Evolutionary conservation across 2,329 filamentous ascomycete species (phyloP).

Genomic region (Epichloe baconii): DNA sequence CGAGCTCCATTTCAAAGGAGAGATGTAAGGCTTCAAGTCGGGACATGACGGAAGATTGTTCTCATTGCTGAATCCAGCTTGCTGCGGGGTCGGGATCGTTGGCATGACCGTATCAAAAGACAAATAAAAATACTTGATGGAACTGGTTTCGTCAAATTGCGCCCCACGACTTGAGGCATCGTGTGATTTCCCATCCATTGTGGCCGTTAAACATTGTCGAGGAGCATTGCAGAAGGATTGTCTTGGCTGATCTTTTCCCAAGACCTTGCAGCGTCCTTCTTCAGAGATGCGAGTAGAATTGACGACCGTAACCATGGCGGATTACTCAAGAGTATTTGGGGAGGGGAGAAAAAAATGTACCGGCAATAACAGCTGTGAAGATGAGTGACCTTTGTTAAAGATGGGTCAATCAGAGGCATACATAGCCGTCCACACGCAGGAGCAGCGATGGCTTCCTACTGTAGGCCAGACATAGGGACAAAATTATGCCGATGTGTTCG

Average conservation of each 20-base stretch:
- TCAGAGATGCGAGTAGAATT: not conserved
- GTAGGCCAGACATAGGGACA: not conserved
- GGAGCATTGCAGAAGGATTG: not conserved
- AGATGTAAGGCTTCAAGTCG: conserved; percentile 50
- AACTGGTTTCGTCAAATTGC: conserved; percentile 8
- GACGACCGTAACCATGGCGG: not conserved
- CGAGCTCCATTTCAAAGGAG: conserved; percentile 62
- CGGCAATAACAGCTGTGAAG: not conserved
- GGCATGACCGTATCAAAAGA: conserved; percentile 27
- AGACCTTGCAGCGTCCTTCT: not conserved
- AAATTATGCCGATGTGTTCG: not conserved
- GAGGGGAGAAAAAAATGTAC: not conserved
- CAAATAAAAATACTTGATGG: conserved; percentile 28
- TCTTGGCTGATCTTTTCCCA: not conserved
- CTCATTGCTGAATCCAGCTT: conserved; percentile 8
- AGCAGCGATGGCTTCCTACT: not conserved
- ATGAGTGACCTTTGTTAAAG: not conserved
- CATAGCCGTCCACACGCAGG: not conserved
- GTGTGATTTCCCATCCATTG: not conserved
- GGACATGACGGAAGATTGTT: conserved; percentile 42
- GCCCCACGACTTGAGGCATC: not conserved
- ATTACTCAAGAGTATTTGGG: not conserved
- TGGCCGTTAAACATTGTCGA: not conserved
- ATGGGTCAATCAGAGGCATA: not conserved
- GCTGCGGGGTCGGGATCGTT: conserved; percentile 10